These are phyloP conservation scores for Cutaneotrichosporon sp. DNA, from an alignment of 1,284 basidiomycete genomes.

Conservation along the genomic window DNA sequence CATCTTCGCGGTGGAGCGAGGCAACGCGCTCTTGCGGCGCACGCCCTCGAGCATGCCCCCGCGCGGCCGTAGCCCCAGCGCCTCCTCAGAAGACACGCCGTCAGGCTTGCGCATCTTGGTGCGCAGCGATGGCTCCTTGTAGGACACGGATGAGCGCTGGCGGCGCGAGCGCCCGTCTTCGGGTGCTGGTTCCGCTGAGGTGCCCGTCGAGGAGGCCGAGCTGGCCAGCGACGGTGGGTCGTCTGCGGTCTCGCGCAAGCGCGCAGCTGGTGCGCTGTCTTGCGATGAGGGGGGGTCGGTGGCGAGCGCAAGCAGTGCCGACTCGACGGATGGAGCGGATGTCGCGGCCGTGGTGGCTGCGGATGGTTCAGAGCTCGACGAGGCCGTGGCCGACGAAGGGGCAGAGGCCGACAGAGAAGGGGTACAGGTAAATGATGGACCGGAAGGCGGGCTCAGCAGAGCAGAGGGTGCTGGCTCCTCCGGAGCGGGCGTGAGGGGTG, in stretches of 20 bases:
- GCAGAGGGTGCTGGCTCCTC: not conserved
- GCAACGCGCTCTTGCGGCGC: conserved; percentile 23
- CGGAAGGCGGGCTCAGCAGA: not conserved
- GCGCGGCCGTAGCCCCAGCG: conserved; percentile 12
- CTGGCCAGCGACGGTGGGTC: not conserved
- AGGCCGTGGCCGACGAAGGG: too few relatives aligned
- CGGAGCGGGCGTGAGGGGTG: not conserved
- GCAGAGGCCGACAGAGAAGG: too few relatives aligned
- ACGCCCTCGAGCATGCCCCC: conserved; percentile 16
- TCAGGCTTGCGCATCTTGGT: conserved; percentile 30
- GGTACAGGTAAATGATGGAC: too few relatives aligned
- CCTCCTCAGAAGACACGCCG: conserved; percentile 19
- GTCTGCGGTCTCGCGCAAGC: too few relatives aligned
- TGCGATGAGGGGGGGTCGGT: too few relatives aligned
- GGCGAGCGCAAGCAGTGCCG: too few relatives aligned
- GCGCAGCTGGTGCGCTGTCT: too few relatives aligned
- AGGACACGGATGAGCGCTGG: conserved; percentile 18
- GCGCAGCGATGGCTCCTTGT: conserved; percentile 26
- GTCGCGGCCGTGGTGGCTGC: too few relatives aligned
- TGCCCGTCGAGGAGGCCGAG: not conserved
- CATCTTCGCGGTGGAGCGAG: conserved; percentile 5
- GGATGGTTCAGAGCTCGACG: too few relatives aligned
- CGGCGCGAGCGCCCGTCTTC: conserved; percentile 17
- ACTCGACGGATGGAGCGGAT: too few relatives aligned
- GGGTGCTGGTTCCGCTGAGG: not conserved